A percentile compares a stretch with the other conserved stretches of the same genome.
Evolutionary conservation across 179 eudicot species (phyloP).

Genomic region (Gypsophila paniculata): DNA sequence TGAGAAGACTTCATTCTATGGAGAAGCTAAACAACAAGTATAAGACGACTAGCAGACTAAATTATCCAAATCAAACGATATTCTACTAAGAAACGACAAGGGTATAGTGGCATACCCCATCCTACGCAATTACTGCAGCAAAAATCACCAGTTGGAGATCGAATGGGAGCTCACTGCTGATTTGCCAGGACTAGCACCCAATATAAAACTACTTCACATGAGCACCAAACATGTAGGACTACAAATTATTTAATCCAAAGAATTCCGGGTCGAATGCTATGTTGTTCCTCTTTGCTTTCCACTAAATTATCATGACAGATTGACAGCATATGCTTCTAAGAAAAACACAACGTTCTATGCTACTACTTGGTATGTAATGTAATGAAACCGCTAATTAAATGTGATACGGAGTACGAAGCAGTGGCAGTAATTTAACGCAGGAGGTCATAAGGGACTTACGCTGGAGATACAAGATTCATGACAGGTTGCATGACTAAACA

Average conservation of each 20-base stretch:
- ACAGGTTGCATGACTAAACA: constrained; percentile 88
- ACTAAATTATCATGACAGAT: constrained; percentile 2
- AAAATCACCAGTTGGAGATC: not conserved
- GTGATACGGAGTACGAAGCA: not conserved
- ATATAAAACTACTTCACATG: not conserved
- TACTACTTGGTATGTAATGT: constrained; percentile 1
- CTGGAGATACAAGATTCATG: constrained; percentile 80
- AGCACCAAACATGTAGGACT: not conserved
- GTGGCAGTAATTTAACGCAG: not conserved
- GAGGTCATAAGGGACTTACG: constrained; percentile 45
- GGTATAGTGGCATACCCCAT: not conserved
- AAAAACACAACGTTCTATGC: not conserved
- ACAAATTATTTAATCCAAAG: not conserved
- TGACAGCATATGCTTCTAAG: not conserved
- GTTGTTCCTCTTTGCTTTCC: not conserved
- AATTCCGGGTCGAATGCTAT: not conserved
- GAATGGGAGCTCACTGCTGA: not conserved
- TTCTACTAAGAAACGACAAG: too few species aligned
- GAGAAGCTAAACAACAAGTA: too few species aligned
- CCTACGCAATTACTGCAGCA: not conserved
- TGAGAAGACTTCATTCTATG: too few species aligned
- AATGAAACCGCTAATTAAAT: not conserved
- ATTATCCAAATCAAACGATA: too few species aligned
- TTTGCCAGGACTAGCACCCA: not conserved
- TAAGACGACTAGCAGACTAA: too few species aligned